phyloP scores from a whole-genome alignment of 257 asterid species.

The Solanum gandarillasii region DNA sequence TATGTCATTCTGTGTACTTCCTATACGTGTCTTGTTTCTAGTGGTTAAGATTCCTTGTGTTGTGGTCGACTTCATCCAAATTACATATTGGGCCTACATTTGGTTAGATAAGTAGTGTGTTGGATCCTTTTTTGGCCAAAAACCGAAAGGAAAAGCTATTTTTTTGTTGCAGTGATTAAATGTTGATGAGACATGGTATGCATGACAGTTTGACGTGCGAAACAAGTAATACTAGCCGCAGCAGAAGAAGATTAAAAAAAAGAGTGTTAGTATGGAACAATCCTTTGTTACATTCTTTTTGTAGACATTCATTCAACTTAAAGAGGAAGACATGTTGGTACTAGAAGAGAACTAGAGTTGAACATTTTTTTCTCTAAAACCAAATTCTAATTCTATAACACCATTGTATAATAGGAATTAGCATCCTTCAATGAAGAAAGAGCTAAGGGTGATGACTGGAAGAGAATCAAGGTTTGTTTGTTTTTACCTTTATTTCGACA shows the following conservation, averaged over 20 bases:
- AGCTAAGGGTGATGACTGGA: constrained; percentile 1
- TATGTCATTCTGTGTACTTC: not conserved
- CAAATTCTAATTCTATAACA: too few relatives aligned
- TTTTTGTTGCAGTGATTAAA: too few relatives aligned
- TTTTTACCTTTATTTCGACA: not conserved
- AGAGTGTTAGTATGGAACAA: constrained; percentile 3
- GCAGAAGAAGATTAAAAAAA: constrained; percentile 1
- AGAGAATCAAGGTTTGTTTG: constrained; percentile 21
- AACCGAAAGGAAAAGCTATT: too few relatives aligned
- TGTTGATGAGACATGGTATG: not conserved
- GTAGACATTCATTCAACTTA: constrained; percentile 12
- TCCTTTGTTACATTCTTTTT: not conserved
- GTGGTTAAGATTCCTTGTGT: too few relatives aligned
- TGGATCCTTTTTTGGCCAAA: too few relatives aligned
- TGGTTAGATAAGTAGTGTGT: too few relatives aligned
- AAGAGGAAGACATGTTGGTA: constrained; percentile 24
- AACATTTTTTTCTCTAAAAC: not conserved
- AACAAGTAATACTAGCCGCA: not conserved
- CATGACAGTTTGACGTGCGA: constrained; percentile 7
- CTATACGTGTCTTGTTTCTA: not conserved
- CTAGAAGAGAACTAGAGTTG: too few relatives aligned
- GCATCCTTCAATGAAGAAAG: constrained; percentile 16
- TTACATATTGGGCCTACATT: too few relatives aligned
- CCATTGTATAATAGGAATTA: constrained; percentile 11
- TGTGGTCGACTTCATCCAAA: too few relatives aligned